phyloP scores from a whole-genome alignment of 495 filamentous ascomycete genomes.

The Podospora fimiseda region DNA sequence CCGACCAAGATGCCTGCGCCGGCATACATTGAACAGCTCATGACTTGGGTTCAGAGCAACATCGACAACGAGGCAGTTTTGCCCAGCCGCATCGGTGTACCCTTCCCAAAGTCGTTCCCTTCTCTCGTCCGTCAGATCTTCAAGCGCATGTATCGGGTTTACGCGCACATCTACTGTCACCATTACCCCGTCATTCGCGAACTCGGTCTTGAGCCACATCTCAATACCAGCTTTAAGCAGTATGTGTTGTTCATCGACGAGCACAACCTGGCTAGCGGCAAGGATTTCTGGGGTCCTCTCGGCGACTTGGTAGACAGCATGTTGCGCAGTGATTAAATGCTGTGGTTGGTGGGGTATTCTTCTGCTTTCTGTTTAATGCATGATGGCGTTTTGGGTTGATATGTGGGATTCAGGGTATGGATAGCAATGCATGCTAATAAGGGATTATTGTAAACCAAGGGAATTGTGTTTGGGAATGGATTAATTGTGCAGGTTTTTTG shows the following conservation, averaged over 20 bases:
- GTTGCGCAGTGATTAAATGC: constrained; percentile 73
- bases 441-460: constrained; percentile 11
- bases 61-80: constrained; percentile 95
- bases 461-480: too few species aligned
- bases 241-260: constrained; percentile 97
- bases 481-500: too few species aligned
- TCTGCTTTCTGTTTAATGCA: too few species aligned
- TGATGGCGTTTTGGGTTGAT: constrained; percentile 12
- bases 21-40: constrained; percentile 93
- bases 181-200: constrained; percentile 96
- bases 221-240: constrained; percentile 99
- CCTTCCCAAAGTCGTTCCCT: constrained; percentile 91
- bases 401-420: constrained; percentile 5
- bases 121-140: constrained; percentile 85
- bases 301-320: constrained; percentile 96
- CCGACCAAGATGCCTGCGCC: constrained; percentile 98
- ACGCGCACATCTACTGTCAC: constrained; percentile 99
- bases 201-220: constrained; percentile 89
- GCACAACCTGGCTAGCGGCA: constrained; percentile 78
- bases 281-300: constrained; percentile 97
- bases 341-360: too few species aligned
- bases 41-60: constrained; percentile 92
- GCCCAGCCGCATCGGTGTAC: constrained; percentile 88
- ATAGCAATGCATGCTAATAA: constrained; percentile 11
- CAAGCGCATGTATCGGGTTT: constrained; percentile 97